A percentile compares a stretch with the other conserved stretches of the same genome.
Conservation (phyloP, 768 basidiomycete genomes). For the Leccinum ochraceum region DNA sequence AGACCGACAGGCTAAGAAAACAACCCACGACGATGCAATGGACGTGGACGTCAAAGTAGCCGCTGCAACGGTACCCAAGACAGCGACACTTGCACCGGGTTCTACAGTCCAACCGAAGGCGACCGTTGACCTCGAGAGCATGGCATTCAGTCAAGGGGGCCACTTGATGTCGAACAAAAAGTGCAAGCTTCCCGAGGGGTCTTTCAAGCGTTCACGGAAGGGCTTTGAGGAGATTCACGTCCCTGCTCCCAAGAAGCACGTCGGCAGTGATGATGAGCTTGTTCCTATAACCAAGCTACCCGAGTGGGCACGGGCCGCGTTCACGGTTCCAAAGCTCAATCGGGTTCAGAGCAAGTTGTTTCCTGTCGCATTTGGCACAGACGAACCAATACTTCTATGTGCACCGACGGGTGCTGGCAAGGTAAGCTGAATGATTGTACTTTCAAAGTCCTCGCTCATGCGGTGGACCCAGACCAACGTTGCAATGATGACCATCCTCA, state of each 20-base stretch:
- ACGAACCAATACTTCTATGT: slow-evolving; percentile 85
- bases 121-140: slow-evolving; percentile 85
- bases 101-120: slow-evolving; percentile 84
- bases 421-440: slow-evolving; percentile 46
- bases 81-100: slow-evolving; percentile 85
- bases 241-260: slow-evolving; percentile 84
- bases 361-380: slow-evolving; percentile 53
- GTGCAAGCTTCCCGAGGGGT: slow-evolving; percentile 95
- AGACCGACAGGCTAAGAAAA: slow-evolving; percentile 64
- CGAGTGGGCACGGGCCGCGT: slow-evolving; percentile 85
- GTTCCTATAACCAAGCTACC: slow-evolving; percentile 77
- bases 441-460: slow-evolving; percentile 8
- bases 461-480: slow-evolving; percentile 68
- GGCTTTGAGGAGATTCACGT: slow-evolving; percentile 99
- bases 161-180: slow-evolving; percentile 99
- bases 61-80: slow-evolving; percentile 60
- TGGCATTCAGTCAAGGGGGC: slow-evolving; percentile 96
- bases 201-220: slow-evolving; percentile 95
- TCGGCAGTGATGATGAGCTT: slow-evolving; percentile 59
- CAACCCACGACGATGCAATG: slow-evolving; percentile 60
- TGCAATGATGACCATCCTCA: slow-evolving; percentile 68
- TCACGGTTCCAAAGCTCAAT: slow-evolving; percentile 67
- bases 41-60: slow-evolving; percentile 69
- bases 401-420: slow-evolving; percentile 99
- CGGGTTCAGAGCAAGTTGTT: slow-evolving; percentile 79